Evolutionary conservation across 2,329 filamentous ascomycete species (phyloP).

Genomic region (Aaosphaeria arxii): DNA sequence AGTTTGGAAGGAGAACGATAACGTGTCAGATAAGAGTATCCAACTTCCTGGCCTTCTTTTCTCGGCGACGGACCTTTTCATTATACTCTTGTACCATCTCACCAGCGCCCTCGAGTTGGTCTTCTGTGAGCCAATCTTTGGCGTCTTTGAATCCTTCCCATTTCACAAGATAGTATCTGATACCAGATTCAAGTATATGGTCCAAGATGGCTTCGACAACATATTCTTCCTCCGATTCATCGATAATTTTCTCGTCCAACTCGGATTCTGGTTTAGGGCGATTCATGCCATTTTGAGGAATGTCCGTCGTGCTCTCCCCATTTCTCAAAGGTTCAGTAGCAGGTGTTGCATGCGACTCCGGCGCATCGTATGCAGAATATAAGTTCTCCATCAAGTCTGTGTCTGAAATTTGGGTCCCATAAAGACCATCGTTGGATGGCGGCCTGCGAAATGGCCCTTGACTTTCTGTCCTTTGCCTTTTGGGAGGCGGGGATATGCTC

Average conservation of each 20-base stretch:
- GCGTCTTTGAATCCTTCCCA: conserved; percentile 31
- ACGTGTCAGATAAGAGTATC: too few relatives aligned
- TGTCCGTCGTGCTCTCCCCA: too few relatives aligned
- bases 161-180: conserved; percentile 30
- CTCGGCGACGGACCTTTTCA: background rate
- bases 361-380: too few relatives aligned
- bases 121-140: conserved; percentile 27
- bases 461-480: too few relatives aligned
- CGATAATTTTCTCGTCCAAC: background rate
- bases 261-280: background rate
- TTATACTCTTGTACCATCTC: conserved; percentile 27
- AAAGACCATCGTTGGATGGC: too few relatives aligned
- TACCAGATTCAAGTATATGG: conserved; percentile 17
- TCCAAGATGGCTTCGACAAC: conserved; percentile 26
- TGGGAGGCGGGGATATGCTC: too few relatives aligned
- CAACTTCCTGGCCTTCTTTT: background rate
- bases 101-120: conserved; percentile 21
- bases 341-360: too few relatives aligned
- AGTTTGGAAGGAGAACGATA: too few relatives aligned
- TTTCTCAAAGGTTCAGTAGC: too few relatives aligned
- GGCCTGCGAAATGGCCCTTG: too few relatives aligned
- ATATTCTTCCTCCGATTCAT: conserved; percentile 17
- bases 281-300: background rate
- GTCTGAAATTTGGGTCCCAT: too few relatives aligned
- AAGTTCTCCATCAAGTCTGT: too few relatives aligned